Conservation (phyloP, 129 eudicot genomes). For the Erigeron canadensis region DNA sequence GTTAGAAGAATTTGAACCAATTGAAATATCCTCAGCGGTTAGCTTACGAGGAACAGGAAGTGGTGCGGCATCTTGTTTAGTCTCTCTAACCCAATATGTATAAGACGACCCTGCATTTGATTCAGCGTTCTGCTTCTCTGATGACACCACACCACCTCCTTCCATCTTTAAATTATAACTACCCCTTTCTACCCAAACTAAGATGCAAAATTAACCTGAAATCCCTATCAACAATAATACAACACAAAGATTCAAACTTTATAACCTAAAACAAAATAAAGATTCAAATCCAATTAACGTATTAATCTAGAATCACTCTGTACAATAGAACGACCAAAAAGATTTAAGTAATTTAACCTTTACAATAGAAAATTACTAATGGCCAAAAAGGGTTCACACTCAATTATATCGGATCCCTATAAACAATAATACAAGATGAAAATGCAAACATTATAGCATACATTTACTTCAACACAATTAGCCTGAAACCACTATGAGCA, state of each 20-base stretch:
- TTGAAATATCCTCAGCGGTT: conserved; percentile 42
- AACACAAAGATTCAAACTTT: not conserved
- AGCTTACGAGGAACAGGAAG: conserved; percentile 82
- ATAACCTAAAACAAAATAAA: not conserved
- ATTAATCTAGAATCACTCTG: not conserved
- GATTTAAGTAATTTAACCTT: not conserved
- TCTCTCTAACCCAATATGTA: conserved; percentile 82
- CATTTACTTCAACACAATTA: too few relatives aligned
- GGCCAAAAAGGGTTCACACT: not conserved
- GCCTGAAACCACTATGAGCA: too few relatives aligned
- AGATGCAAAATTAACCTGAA: conserved; percentile 1
- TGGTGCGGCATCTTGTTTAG: conserved; percentile 78
- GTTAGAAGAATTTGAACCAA: conserved; percentile 39
- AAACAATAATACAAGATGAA: not conserved
- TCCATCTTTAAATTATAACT: conserved; percentile 27
- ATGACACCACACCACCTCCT: conserved; percentile 53
- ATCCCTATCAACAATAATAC: conserved; percentile 1
- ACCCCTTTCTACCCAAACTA: conserved; percentile 1
- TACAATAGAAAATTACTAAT: not conserved
- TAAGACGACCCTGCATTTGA: conserved; percentile 51
- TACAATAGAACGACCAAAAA: not conserved
- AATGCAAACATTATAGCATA: not conserved
- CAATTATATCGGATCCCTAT: not conserved
- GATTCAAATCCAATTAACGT: not conserved
- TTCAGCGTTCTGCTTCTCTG: conserved; percentile 48